Base-by-base conservation (phyloP, 768 basidiomycete genomes). In the Tephrocybe sp. region DNA sequence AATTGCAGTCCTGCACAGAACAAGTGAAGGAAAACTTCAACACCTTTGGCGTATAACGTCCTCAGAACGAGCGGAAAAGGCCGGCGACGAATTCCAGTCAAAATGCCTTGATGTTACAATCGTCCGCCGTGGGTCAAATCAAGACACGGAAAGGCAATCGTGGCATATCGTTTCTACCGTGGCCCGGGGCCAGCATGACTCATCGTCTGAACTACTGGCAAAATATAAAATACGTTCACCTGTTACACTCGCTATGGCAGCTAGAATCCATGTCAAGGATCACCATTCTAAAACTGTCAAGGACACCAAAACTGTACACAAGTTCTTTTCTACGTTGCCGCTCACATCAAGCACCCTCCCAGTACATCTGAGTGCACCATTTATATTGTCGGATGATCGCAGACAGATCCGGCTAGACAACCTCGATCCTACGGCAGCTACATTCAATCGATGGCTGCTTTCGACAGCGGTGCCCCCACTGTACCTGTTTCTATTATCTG, bases 281-380 rank as follows among this genome's bases (percentile, higher is more conserved):
- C 7, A 8, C 16, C 32, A 55, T 4, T 28, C 36, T 40, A 45
- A 9, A 27, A 3, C n/a, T n/a, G n/a, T n/a, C n/a, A n/a, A n/a
- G n/a, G n/a, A n/a, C n/a, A 24, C 27, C 49, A 48, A 45, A 24
- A 27, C 2, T 38, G 47, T 24, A 32, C 55, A 53, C 41, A 60
- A 65, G n/a, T 64, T 80, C 16, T 79, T 78, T 47, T 72, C 76
- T 7, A 70, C 66, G 0, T 61, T 80, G 6, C 78, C 76, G 0
- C 64, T 80, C 1, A 70, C 71, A 4, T 19, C 57, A 3, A 75
- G 67, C 3, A 57, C 67, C 3, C 61, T 81, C 0, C 77, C 78
- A 0, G 66, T 75, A 1, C 78, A 81, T 51, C 58, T 79, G 8
- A 71, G 69, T 43, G 77, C 73, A 0, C 70, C 76, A 0, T 79